Base-by-base conservation (phyloP, 306 rosid genomes). In the Datisca glomerata region DNA sequence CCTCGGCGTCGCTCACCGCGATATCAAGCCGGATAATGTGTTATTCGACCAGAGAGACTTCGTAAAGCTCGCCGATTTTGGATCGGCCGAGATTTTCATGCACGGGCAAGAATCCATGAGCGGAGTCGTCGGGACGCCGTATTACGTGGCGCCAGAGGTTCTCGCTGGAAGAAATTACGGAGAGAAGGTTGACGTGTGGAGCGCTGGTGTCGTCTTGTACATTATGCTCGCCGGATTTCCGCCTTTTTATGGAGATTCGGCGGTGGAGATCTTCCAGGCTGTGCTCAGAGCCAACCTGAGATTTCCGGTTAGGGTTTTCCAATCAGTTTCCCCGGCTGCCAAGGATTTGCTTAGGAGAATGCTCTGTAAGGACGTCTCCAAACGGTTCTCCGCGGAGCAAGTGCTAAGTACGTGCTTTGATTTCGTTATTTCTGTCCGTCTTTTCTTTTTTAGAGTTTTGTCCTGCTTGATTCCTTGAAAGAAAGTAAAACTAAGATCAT, bases 161-260 rank as follows among this genome's bases (percentile, higher is more conserved):
- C 47, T 81, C 2, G 59, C 70, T 0, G 84, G 84, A 8, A 63
- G 41, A 13, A 73, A 69, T 4, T 82, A 78, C 57, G 34, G 28
- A 0, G 87, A 78, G 68, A 82, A 78, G 28, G 76, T 82, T 1
- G 94, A 82, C 14, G 76, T 82, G 18, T 82, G 94, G 94, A 78
- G 94, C 43, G 68, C 72, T 23, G 87, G 94, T 7, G 94, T 82
- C n/a, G 78, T 82, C 47, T 55, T 82, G 62, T 82, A 78, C 56
- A 48, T 63, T 17, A 68, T 82, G 79, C 43, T 82, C 43, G 71
- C 74, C 0, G 94, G 87, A 1, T 52, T 56, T 44, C 72, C 70
- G 8, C 94, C 94, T 8, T 82, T 82, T 47, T 52, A 48, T 5
- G 94, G 87, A 0, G 87, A 78, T 1, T 53, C 81, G 0, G 66